phyloP scores from a whole-genome alignment of 148 eudicot genomes.

The Persicaria maculosa region DNA sequence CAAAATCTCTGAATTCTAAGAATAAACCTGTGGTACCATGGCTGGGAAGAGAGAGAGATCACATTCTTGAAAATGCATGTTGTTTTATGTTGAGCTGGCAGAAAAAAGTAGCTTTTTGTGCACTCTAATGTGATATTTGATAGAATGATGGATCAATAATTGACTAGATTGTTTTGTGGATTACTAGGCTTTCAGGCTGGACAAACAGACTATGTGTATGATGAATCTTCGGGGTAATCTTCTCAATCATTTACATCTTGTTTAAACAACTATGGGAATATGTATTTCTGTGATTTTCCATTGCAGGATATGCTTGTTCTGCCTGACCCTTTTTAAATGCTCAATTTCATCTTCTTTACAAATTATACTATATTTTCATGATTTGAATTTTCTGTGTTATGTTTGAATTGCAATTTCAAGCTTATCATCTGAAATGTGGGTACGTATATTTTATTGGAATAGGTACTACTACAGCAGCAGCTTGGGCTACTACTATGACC shows the following conservation, averaged over 20 bases:
- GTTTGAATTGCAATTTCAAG: background rate
- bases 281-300: background rate
- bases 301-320: background rate
- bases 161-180: conserved; percentile 1
- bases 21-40: background rate
- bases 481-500: conserved; percentile 84
- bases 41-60: background rate
- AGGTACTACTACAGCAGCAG: conserved; percentile 95
- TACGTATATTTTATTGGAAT: conserved; percentile 14
- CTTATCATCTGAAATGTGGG: background rate
- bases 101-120: background rate
- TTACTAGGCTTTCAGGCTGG: conserved; percentile 33
- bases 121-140: background rate
- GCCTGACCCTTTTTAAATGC: background rate
- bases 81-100: background rate
- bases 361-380: background rate
- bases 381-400: background rate
- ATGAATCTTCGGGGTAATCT: conserved; percentile 78
- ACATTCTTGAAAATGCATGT: conserved; percentile 2
- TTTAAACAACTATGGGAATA: background rate
- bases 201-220: conserved; percentile 67
- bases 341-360: background rate
- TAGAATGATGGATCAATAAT: background rate
- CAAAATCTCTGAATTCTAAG: background rate
- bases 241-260: background rate